A percentile compares a stretch with the other conserved stretches of the same genome.
phyloP scores from a whole-genome alignment of 768 basidiomycete genomes.

The Panellus pusillus region DNA sequence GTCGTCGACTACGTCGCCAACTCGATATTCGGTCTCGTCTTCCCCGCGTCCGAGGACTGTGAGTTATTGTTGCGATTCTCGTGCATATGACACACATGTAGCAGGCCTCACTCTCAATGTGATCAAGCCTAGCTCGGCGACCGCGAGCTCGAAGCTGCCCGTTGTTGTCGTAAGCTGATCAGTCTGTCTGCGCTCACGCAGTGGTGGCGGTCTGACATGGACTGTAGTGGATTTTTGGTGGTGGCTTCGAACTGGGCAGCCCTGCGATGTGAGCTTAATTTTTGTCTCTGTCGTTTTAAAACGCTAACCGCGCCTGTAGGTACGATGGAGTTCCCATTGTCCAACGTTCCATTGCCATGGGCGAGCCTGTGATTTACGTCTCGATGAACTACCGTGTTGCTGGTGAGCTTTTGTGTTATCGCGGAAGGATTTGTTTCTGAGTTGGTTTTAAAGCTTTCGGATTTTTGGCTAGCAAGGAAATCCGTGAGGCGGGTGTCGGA shows the following conservation, averaged over 20 bases:
- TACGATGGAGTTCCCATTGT: slow-evolving; percentile 46
- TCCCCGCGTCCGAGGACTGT: slow-evolving; percentile 45
- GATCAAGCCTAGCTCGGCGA: slow-evolving; percentile 38
- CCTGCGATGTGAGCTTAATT: slow-evolving; percentile 15
- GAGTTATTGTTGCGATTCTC: slow-evolving; percentile 16
- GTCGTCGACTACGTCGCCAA: slow-evolving; percentile 32
- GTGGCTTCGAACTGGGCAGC: slow-evolving; percentile 29
- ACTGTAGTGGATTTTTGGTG: slow-evolving; percentile 46
- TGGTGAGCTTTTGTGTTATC: slow-evolving; percentile 1
- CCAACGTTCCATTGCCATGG: slow-evolving; percentile 41
- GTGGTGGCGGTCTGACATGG: neutral
- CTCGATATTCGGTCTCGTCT: slow-evolving; percentile 25
- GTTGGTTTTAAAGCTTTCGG: slow-evolving; percentile 34
- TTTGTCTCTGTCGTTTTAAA: neutral
- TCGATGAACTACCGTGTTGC: slow-evolving; percentile 49
- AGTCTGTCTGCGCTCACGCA: slow-evolving; percentile 15
- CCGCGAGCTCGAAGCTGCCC: slow-evolving; percentile 40
- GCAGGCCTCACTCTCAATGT: slow-evolving; percentile 48
- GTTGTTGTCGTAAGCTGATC: slow-evolving; percentile 41
- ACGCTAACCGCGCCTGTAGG: slow-evolving; percentile 21
- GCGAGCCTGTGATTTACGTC: slow-evolving; percentile 49
- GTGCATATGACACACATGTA: neutral
- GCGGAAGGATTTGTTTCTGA: neutral
- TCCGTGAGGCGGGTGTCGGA: slow-evolving; percentile 43
- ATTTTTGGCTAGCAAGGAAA: slow-evolving; percentile 45